Conservation (phyloP, 2,329 filamentous ascomycete species). For the Sporothrix variecibatus region DNA sequence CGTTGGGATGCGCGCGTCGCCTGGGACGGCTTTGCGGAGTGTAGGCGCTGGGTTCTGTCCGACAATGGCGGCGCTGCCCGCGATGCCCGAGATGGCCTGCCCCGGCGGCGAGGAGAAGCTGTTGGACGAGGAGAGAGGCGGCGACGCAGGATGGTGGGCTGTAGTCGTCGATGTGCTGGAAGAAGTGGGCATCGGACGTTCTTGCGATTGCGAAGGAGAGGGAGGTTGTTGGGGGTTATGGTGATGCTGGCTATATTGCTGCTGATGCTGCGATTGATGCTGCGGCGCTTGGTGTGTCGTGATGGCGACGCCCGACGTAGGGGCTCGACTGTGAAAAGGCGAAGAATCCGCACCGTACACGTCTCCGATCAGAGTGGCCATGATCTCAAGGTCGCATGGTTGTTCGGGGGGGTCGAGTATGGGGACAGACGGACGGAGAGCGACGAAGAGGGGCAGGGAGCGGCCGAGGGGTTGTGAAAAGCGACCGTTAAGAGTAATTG, state of each 20-base stretch:
- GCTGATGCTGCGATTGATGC: constrained; percentile 49
- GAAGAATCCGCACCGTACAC: constrained; percentile 68
- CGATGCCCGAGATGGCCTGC: neutral
- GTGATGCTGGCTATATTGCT: constrained; percentile 37
- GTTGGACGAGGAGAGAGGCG: constrained; percentile 36
- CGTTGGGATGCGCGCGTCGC: constrained; percentile 31
- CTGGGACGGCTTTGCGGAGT: neutral
- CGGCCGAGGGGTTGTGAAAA: neutral
- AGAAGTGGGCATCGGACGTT: neutral
- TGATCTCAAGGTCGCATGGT: constrained; percentile 44
- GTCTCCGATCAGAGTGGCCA: constrained; percentile 69
- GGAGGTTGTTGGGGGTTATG: neutral
- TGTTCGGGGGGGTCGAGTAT: neutral
- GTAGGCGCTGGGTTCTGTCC: neutral
- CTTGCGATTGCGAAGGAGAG: constrained; percentile 1
- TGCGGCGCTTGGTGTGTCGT: constrained; percentile 48
- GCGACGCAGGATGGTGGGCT: constrained; percentile 24
- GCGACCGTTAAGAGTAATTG: neutral
- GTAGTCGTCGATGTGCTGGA: neutral
- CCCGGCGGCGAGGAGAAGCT: constrained; percentile 27
- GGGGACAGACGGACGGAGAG: neutral
- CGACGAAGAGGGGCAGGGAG: neutral
- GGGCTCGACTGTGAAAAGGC: constrained; percentile 55
- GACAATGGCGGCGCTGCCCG: neutral
- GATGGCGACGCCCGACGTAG: constrained; percentile 48